Evolutionary conservation across 495 filamentous ascomycete species (phyloP).

Genomic region (Trichoderma parareesei): DNA sequence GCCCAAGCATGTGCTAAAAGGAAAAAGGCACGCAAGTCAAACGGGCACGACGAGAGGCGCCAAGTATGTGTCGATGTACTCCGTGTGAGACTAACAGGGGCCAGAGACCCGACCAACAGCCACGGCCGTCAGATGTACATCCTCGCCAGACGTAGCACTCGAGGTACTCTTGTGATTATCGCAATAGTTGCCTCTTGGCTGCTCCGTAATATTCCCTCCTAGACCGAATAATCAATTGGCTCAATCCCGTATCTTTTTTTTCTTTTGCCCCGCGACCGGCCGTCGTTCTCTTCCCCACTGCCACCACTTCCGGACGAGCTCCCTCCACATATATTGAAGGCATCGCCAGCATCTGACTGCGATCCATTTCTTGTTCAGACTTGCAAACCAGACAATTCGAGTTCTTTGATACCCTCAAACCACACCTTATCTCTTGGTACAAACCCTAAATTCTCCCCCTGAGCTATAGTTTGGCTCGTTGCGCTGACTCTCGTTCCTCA

Average conservation of each 20-base stretch:
- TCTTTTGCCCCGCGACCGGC: neutral
- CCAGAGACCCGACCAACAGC: too few species aligned
- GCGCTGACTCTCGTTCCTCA: neutral
- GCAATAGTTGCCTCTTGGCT: too few species aligned
- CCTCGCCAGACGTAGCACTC: too few species aligned
- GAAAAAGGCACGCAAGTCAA: neutral
- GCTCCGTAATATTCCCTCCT: too few species aligned
- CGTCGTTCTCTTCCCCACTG: neutral
- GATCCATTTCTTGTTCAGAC: neutral
- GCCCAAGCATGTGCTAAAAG: too few species aligned
- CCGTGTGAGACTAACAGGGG: too few species aligned
- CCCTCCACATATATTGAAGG: constrained; percentile 1
- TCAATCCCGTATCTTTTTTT: neutral
- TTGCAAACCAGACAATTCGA: neutral
- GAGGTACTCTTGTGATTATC: too few species aligned
- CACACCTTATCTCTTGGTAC: neutral
- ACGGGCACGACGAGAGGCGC: neutral
- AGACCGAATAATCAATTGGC: neutral
- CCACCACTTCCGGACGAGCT: neutral
- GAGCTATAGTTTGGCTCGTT: neutral
- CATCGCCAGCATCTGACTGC: neutral
- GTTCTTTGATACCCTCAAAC: neutral
- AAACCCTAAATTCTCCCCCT: neutral
- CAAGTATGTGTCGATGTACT: too few species aligned
- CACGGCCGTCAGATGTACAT: too few species aligned